Percentiles rank a stretch among this genome's conserved stretches.
Conservation (phyloP, 2,329 filamentous ascomycete species). For the Capronia coronata region DNA sequence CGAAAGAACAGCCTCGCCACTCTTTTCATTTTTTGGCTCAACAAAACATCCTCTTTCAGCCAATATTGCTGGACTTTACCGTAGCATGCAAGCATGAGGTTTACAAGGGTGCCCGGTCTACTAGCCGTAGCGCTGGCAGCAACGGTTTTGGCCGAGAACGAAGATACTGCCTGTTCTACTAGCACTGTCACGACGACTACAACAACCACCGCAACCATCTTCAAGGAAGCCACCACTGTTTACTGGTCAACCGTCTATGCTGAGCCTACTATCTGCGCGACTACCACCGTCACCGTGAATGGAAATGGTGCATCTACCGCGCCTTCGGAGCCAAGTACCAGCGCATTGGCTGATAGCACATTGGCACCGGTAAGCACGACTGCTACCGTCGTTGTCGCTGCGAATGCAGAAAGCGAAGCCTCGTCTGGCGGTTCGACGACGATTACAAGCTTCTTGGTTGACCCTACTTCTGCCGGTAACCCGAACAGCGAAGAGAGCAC, state of each 20-base stretch:
- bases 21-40: background rate
- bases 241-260: conserved; percentile 11
- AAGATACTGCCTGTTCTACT: background rate
- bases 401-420: background rate
- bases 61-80: background rate
- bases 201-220: conserved; percentile 9
- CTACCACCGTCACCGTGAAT: conserved; percentile 12
- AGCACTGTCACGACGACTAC: background rate
- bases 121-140: conserved; percentile 8
- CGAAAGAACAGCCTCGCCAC: background rate
- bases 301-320: background rate
- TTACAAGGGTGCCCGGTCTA: conserved; percentile 3
- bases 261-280: conserved; percentile 9
- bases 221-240: conserved; percentile 12
- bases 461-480: background rate
- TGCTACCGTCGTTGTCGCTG: background rate
- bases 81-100: conserved; percentile 5
- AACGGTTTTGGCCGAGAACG: background rate
- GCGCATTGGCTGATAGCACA: background rate
- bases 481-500: conserved; percentile 11
- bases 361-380: background rate
- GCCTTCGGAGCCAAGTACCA: background rate
- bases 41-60: too few relatives aligned
- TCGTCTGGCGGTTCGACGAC: background rate
- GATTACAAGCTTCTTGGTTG: background rate